Conservation (phyloP, 371 early-diverging fungal species). For the Rhizopus delemar region DNA sequence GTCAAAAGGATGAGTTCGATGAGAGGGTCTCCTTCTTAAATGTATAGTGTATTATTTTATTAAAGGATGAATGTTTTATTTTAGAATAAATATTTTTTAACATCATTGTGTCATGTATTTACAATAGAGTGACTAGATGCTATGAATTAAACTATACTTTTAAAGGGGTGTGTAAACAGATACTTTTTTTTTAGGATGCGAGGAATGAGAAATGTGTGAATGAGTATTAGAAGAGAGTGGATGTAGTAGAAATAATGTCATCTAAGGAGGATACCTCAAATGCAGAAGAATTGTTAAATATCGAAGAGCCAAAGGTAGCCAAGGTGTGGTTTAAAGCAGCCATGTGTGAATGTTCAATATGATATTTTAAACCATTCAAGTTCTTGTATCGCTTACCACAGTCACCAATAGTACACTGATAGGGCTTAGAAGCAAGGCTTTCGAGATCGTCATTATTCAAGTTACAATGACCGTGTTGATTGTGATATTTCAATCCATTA, state of each 20-base stretch:
- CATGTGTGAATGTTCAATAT: conserved; percentile 85
- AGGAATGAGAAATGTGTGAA: neutral
- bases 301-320: conserved; percentile 38
- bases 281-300: conserved; percentile 15
- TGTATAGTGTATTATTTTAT: neutral
- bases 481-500: conserved; percentile 97
- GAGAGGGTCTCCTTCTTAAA: conserved; percentile 15
- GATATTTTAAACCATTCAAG: conserved; percentile 95
- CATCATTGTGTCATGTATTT: too few species aligned
- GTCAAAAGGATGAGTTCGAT: conserved; percentile 52
- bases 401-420: conserved; percentile 78
- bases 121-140: too few species aligned
- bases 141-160: neutral
- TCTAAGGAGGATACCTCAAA: conserved; percentile 5
- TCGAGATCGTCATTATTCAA: conserved; percentile 49
- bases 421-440: conserved; percentile 72
- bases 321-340: conserved; percentile 47
- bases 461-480: conserved; percentile 80
- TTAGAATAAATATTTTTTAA: too few species aligned
- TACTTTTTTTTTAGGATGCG: neutral
- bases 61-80: too few species aligned
- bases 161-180: conserved; percentile 2
- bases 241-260: neutral
- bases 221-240: conserved; percentile 1
- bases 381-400: conserved; percentile 97